Percentiles rank a stretch among this genome's conserved stretches.
Evolutionary conservation across 257 asterid species (phyloP).

Genomic region (Phtheirospermum japonicum): DNA sequence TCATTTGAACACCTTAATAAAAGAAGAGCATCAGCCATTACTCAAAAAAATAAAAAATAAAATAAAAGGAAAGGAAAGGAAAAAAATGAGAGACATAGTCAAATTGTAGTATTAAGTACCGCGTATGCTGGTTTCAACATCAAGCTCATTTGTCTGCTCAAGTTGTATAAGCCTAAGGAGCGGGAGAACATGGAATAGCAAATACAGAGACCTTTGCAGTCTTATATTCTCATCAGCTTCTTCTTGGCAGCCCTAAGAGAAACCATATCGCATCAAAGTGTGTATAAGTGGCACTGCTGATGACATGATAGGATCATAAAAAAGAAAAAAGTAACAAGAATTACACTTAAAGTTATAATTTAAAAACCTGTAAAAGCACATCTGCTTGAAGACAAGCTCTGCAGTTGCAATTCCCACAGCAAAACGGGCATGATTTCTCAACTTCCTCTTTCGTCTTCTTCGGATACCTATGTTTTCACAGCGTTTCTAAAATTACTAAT

Average conservation of each 20-base stretch:
- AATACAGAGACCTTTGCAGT: slow-evolving; percentile 49
- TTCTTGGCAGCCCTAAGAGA: slow-evolving; percentile 33
- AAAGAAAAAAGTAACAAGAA: slow-evolving; percentile 10
- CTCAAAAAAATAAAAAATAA: slow-evolving; percentile 12
- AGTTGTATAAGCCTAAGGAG: slow-evolving; percentile 54
- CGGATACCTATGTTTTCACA: slow-evolving; percentile 59
- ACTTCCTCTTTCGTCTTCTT: slow-evolving; percentile 49
- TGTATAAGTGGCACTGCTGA: background rate
- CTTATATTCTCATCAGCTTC: slow-evolving; percentile 45
- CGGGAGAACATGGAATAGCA: slow-evolving; percentile 61
- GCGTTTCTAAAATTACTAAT: slow-evolving; percentile 21
- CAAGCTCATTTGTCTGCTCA: slow-evolving; percentile 60
- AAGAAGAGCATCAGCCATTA: slow-evolving; percentile 25
- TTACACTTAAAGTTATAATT: slow-evolving; percentile 20
- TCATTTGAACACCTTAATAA: slow-evolving; percentile 48
- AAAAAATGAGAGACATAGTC: slow-evolving; percentile 18
- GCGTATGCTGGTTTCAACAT: slow-evolving; percentile 46
- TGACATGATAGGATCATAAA: background rate
- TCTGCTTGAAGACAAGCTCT: slow-evolving; percentile 61
- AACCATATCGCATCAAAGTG: slow-evolving; percentile 14
- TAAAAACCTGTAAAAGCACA: slow-evolving; percentile 44
- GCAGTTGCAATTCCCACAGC: slow-evolving; percentile 76
- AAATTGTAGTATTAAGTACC: slow-evolving; percentile 39
- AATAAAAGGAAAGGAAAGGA: too few relatives aligned
- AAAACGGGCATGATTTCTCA: slow-evolving; percentile 57